A percentile compares a stretch with the other conserved stretches of the same genome.
These are phyloP conservation scores for Mucor irregularis DNA, from an alignment of 371 early-diverging fungal species.

Conservation along the genomic window DNA sequence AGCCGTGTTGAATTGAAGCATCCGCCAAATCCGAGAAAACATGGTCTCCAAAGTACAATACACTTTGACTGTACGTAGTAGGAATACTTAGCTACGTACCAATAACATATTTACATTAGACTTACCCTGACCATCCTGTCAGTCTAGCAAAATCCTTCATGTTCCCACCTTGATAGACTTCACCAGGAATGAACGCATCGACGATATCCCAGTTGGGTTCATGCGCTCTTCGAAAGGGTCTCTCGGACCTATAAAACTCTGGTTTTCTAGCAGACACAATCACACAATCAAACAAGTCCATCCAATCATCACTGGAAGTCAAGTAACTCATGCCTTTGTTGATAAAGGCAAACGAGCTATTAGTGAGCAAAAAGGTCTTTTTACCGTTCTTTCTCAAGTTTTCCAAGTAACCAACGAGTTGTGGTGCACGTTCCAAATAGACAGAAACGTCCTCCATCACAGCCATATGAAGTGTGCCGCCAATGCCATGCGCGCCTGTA, in stretches of 20 bases:
- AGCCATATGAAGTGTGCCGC: slow-evolving; percentile 54
- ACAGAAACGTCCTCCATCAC: slow-evolving; percentile 51
- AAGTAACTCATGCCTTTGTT: slow-evolving; percentile 52
- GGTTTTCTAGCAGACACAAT: slow-evolving; percentile 65
- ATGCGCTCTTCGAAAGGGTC: slow-evolving; percentile 56
- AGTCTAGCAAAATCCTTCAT: slow-evolving; percentile 54
- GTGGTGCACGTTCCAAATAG: slow-evolving; percentile 51
- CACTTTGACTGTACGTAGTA: slow-evolving; percentile 53
- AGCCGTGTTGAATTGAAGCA: slow-evolving; percentile 66
- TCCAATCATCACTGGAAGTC: slow-evolving; percentile 55
- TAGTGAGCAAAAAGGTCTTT: slow-evolving; percentile 61
- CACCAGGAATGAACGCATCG: slow-evolving; percentile 52
- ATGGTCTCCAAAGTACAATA: slow-evolving; percentile 72
- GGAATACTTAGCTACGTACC: too few species aligned
- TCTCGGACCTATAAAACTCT: slow-evolving; percentile 55
- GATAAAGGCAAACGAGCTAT: slow-evolving; percentile 62
- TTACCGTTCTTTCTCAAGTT: slow-evolving; percentile 48
- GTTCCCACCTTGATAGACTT: slow-evolving; percentile 68
- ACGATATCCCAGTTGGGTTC: slow-evolving; percentile 58
- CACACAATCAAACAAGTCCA: slow-evolving; percentile 66
- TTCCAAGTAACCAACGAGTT: slow-evolving; percentile 53
- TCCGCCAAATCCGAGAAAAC: slow-evolving; percentile 68
- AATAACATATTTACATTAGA: neutral
- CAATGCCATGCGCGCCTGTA: slow-evolving; percentile 46
- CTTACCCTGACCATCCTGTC: slow-evolving; percentile 57